Percentiles rank a stretch among this genome's conserved stretches.
phyloP scores from a whole-genome alignment of 2,329 filamentous ascomycete genomes.

The Fusarium globosum region DNA sequence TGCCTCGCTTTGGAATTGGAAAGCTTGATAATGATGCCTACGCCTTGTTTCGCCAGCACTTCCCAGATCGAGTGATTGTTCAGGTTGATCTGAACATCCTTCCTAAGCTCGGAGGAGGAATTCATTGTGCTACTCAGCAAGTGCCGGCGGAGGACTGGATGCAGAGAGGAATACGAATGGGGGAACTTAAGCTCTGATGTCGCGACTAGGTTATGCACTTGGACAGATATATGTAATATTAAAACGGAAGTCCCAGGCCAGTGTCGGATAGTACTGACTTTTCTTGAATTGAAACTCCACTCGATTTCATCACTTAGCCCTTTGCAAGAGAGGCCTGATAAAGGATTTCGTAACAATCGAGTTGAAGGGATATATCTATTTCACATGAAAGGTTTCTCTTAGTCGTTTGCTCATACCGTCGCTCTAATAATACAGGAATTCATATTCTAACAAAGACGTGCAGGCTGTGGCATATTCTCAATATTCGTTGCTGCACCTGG shows the following conservation, averaged over 20 bases:
- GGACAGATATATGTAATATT: too few relatives aligned
- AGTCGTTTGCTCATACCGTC: not conserved
- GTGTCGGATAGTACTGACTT: too few relatives aligned
- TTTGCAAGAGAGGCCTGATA: too few relatives aligned
- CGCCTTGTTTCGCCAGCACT: slow-evolving; percentile 12
- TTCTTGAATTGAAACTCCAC: not conserved
- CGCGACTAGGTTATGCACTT: not conserved
- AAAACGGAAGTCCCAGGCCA: too few relatives aligned
- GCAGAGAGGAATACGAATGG: not conserved
- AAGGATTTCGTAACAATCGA: too few relatives aligned
- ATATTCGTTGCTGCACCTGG: not conserved
- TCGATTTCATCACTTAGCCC: not conserved
- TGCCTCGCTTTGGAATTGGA: slow-evolving; percentile 44
- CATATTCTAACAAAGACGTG: not conserved
- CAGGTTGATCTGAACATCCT: slow-evolving; percentile 17
- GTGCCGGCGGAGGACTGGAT: slow-evolving; percentile 17
- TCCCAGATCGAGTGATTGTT: slow-evolving; percentile 29
- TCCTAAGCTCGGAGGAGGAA: slow-evolving; percentile 39
- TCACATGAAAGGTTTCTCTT: not conserved
- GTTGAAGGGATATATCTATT: not conserved
- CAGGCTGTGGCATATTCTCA: not conserved
- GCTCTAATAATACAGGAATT: not conserved
- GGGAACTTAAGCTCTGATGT: not conserved
- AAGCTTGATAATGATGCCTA: slow-evolving; percentile 40
- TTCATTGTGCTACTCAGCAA: slow-evolving; percentile 47